A percentile compares a stretch with the other conserved stretches of the same genome.
Conservation (phyloP, 345 rosid species). For the Moricandia arvensis region DNA sequence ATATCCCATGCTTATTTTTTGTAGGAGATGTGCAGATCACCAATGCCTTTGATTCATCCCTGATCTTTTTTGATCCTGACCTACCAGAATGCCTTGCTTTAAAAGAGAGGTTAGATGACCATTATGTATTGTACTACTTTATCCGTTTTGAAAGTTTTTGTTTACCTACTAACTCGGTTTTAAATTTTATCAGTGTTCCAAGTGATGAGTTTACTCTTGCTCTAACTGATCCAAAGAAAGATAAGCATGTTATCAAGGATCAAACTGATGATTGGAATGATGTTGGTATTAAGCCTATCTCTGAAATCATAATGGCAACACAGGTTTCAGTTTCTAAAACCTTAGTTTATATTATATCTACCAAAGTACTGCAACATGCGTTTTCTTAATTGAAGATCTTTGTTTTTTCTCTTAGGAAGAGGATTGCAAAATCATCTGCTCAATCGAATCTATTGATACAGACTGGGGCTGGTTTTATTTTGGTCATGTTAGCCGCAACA, state of each 20-base stretch:
- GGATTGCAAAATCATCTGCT: neutral
- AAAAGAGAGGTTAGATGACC: neutral
- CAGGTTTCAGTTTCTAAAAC: neutral
- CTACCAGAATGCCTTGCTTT: neutral
- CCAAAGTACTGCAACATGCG: no score
- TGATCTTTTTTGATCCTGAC: neutral
- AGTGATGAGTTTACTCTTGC: neutral
- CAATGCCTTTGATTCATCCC: neutral
- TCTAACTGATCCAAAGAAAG: neutral
- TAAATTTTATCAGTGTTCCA: neutral
- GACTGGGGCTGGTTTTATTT: neutral
- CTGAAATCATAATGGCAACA: neutral
- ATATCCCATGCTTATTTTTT: no score
- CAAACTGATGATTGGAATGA: neutral
- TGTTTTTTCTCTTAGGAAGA: neutral
- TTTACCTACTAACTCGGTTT: no score
- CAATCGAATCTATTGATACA: neutral
- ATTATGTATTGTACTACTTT: no score
- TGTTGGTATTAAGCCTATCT: neutral
- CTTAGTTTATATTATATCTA: no score
- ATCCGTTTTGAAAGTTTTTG: no score
- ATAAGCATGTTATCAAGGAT: neutral
- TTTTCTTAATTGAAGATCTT: no score
- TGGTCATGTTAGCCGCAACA: no score
- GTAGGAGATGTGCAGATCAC: no score